Conservation (phyloP, 192 early-diverging fungal genomes). For the Rhizoclosmatium globosum region DNA sequence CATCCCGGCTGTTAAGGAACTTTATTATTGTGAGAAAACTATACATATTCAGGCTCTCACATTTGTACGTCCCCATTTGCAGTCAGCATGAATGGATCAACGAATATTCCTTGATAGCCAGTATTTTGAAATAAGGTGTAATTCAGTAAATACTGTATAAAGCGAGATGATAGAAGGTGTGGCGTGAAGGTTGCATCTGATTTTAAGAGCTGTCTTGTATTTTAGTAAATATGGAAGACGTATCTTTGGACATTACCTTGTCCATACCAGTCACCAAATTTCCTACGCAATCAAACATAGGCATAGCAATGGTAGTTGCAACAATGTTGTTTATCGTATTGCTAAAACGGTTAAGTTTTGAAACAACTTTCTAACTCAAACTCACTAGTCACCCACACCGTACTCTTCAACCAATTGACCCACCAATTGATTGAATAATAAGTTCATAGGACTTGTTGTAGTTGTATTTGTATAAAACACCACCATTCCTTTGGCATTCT, state of each 20-base stretch:
- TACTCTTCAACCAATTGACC: neutral
- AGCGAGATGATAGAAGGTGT: neutral
- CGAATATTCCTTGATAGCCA: neutral
- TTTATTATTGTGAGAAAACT: too few relatives aligned
- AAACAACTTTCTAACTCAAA: too few relatives aligned
- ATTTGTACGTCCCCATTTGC: neutral
- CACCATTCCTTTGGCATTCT: neutral
- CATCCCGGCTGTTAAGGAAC: too few relatives aligned
- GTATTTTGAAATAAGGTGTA: conserved; percentile 1
- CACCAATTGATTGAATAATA: neutral
- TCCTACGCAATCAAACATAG: neutral
- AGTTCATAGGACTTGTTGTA: neutral
- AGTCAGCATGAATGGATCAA: neutral
- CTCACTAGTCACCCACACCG: neutral
- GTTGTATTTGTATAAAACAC: neutral
- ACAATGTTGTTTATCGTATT: neutral
- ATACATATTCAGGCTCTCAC: neutral
- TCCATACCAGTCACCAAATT: neutral
- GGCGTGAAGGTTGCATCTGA: neutral
- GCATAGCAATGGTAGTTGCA: neutral
- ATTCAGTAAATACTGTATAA: neutral
- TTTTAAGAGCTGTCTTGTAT: neutral
- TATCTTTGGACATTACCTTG: neutral
- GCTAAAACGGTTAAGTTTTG: neutral
- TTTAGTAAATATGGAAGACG: neutral